phyloP scores from a whole-genome alignment of 805 yeast genomes.

The Tetrapisispora taiwanensis region DNA sequence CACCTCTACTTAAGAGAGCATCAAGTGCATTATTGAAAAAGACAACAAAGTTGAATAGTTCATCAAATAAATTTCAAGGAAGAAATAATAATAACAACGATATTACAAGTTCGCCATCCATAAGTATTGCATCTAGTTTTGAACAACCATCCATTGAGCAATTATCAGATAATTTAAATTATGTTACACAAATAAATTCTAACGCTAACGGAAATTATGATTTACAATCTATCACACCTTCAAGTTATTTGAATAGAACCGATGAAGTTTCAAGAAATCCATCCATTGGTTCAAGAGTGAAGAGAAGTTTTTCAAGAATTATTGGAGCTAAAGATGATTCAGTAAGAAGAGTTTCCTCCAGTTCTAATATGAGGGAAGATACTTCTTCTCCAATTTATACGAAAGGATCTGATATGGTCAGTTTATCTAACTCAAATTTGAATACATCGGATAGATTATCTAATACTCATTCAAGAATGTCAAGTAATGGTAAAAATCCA shows the following conservation, averaged over 20 bases:
- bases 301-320: slow-evolving; percentile 21
- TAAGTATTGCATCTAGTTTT: slow-evolving; percentile 1
- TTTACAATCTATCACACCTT: not conserved
- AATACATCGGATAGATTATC: not conserved
- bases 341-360: slow-evolving; percentile 8
- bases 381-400: not conserved
- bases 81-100: not conserved
- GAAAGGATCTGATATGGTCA: not conserved
- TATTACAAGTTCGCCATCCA: not conserved
- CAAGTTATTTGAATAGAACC: not conserved
- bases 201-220: not conserved
- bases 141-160: not conserved
- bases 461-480: not conserved
- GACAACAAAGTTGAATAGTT: slow-evolving; percentile 13
- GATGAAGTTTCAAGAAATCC: slow-evolving; percentile 9
- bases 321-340: slow-evolving; percentile 15
- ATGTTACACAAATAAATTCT: slow-evolving; percentile 9
- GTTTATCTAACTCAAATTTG: not conserved
- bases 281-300: slow-evolving; percentile 23
- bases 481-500: not conserved
- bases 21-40: slow-evolving; percentile 25
- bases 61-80: not conserved
- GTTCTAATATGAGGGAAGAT: slow-evolving; percentile 5
- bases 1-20: slow-evolving; percentile 25
- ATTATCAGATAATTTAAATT: slow-evolving; percentile 5